Conservation (phyloP, 139 green algal genomes). For the Asterochloris sp. region DNA sequence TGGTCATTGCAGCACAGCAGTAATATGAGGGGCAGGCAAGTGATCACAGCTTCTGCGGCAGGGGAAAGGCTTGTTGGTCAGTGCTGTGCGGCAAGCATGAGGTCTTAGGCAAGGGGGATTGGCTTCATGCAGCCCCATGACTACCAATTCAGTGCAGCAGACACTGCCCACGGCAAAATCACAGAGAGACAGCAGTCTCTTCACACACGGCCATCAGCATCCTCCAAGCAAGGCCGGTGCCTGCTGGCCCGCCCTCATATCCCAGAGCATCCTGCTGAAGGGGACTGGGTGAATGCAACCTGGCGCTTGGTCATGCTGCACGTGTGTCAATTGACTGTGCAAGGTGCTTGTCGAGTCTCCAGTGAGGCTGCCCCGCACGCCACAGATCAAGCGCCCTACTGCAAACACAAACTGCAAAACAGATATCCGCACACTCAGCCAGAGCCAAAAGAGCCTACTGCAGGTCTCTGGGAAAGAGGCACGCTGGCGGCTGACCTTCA, state of each 20-base stretch:
- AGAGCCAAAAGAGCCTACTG: background rate
- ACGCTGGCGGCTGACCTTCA: slow-evolving; percentile 73
- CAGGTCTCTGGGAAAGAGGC: background rate
- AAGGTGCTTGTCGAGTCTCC: too few relatives aligned
- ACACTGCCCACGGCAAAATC: too few relatives aligned
- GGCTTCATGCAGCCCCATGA: too few relatives aligned
- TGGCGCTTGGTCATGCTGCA: too few relatives aligned
- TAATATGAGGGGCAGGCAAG: background rate
- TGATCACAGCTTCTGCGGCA: background rate
- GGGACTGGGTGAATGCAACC: background rate
- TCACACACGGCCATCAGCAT: too few relatives aligned
- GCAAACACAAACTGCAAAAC: background rate
- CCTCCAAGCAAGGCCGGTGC: background rate
- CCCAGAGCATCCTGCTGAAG: background rate
- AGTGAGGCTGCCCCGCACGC: too few relatives aligned
- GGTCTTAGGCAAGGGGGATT: too few relatives aligned
- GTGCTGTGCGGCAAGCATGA: too few relatives aligned
- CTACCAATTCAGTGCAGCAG: too few relatives aligned
- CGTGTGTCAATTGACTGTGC: too few relatives aligned
- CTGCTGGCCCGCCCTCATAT: background rate
- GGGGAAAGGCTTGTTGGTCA: background rate
- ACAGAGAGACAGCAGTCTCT: too few relatives aligned
- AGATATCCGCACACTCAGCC: background rate
- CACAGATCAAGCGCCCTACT: background rate
- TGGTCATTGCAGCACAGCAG: background rate